A percentile compares a stretch with the other conserved stretches of the same genome.
Conservation (phyloP, 768 basidiomycete species). For the Mycena galopus region DNA sequence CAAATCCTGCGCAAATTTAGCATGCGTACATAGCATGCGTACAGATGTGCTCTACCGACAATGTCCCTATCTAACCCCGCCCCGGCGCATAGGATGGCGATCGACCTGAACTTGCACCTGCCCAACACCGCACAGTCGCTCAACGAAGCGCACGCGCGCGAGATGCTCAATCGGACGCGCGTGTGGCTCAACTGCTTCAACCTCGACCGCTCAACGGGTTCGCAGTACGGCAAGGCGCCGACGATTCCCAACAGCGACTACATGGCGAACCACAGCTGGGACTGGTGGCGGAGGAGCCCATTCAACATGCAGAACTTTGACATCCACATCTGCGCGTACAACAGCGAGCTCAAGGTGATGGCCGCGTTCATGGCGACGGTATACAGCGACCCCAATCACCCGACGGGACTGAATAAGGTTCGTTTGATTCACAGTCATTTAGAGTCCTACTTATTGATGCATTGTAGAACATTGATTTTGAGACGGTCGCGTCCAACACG, state of each 20-base stretch:
- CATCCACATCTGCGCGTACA: slow-evolving; percentile 85
- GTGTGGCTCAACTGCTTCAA: slow-evolving; percentile 94
- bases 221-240: slow-evolving; percentile 89
- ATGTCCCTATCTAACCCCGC: slow-evolving; percentile 28
- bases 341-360: slow-evolving; percentile 77
- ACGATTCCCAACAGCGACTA: slow-evolving; percentile 85
- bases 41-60: too few relatives aligned
- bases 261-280: slow-evolving; percentile 75
- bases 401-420: slow-evolving; percentile 84
- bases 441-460: not conserved
- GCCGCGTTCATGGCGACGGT: slow-evolving; percentile 71
- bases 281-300: slow-evolving; percentile 78
- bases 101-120: slow-evolving; percentile 89
- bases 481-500: slow-evolving; percentile 71
- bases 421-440: slow-evolving; percentile 2
- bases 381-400: slow-evolving; percentile 79
- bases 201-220: slow-evolving; percentile 89
- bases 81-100: slow-evolving; percentile 74
- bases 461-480: slow-evolving; percentile 71
- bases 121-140: slow-evolving; percentile 79
- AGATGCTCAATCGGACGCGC: slow-evolving; percentile 90
- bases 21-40: too few relatives aligned
- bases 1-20: too few relatives aligned
- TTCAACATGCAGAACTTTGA: slow-evolving; percentile 83
- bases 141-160: slow-evolving; percentile 86